phyloP scores from a whole-genome alignment of 306 rosid species.

The Prunus armeniaca region DNA sequence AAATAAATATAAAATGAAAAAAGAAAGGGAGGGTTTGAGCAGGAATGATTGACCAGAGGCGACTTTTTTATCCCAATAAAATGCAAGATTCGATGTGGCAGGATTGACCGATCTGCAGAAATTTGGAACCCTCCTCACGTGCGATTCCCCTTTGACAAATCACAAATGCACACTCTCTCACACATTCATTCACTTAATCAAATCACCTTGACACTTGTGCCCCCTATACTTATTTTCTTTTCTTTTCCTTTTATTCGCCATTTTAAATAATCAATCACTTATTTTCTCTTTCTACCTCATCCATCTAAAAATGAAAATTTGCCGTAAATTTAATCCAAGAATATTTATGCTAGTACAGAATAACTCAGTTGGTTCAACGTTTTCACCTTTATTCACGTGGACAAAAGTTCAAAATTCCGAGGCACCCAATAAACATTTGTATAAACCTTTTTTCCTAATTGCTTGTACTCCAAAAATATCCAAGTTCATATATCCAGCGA shows the following conservation, averaged over 20 bases:
- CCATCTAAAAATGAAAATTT: too few species aligned
- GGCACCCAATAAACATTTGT: too few species aligned
- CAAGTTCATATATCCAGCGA: too few species aligned
- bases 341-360: too few species aligned
- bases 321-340: too few species aligned
- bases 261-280: too few species aligned
- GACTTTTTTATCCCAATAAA: slow-evolving; percentile 24
- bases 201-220: slow-evolving; percentile 14
- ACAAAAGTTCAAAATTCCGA: too few species aligned
- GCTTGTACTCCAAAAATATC: too few species aligned
- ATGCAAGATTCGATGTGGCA: slow-evolving; percentile 37
- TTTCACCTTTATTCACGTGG: too few species aligned
- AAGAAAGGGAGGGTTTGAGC: not conserved
- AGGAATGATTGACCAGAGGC: slow-evolving; percentile 28
- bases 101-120: slow-evolving; percentile 31
- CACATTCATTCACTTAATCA: not conserved
- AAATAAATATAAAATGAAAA: not conserved
- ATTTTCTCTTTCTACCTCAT: too few species aligned
- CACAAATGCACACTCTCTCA: not conserved
- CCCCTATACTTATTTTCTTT: not conserved
- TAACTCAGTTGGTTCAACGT: too few species aligned
- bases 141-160: slow-evolving; percentile 32
- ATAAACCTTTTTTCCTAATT: rapidly evolving
- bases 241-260: too few species aligned
- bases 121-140: slow-evolving; percentile 43